Conservation (phyloP, 2,329 filamentous ascomycete genomes). For the Neofusicoccum sp. region DNA sequence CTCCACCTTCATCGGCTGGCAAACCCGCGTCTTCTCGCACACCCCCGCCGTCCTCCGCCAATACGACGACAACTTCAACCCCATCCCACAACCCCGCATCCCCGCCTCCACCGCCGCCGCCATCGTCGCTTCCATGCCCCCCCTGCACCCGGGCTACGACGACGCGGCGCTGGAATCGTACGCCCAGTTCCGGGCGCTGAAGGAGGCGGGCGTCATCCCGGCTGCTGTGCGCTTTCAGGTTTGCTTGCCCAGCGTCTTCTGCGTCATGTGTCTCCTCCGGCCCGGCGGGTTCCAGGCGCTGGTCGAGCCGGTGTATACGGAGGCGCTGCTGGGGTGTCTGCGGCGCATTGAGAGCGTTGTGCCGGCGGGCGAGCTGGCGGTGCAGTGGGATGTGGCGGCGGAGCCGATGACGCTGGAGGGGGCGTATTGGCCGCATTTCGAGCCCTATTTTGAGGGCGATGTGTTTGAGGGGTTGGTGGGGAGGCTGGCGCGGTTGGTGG, state of each 20-base stretch:
- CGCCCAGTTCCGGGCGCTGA: slow-evolving; percentile 29
- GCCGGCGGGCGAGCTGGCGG: slow-evolving; percentile 32
- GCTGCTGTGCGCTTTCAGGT: slow-evolving; percentile 32
- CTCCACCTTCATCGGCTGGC: slow-evolving; percentile 18
- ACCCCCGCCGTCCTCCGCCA: slow-evolving; percentile 1
- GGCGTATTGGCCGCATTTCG: slow-evolving; percentile 21
- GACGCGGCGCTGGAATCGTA: slow-evolving; percentile 35
- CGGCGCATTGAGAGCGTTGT: slow-evolving; percentile 30
- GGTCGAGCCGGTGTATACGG: slow-evolving; percentile 34
- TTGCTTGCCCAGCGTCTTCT: slow-evolving; percentile 29
- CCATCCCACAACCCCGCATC: neutral
- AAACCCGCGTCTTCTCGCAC: slow-evolving; percentile 13
- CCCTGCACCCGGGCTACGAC: slow-evolving; percentile 32
- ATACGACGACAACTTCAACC: neutral
- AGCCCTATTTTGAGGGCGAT: slow-evolving; percentile 33
- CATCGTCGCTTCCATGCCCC: slow-evolving; percentile 9
- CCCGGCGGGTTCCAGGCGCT: slow-evolving; percentile 27
- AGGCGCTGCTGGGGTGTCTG: slow-evolving; percentile 29
- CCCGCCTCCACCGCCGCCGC: neutral
- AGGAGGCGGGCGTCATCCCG: slow-evolving; percentile 30
- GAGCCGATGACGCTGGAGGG: slow-evolving; percentile 34
- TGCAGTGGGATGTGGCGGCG: slow-evolving; percentile 36
- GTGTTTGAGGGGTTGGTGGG: slow-evolving; percentile 36
- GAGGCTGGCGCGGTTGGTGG: slow-evolving; percentile 32
- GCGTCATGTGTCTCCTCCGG: slow-evolving; percentile 17